Evolutionary conservation across 1,284 basidiomycete genomes (phyloP).

Genomic region (Paramarasmius palmivorus): DNA sequence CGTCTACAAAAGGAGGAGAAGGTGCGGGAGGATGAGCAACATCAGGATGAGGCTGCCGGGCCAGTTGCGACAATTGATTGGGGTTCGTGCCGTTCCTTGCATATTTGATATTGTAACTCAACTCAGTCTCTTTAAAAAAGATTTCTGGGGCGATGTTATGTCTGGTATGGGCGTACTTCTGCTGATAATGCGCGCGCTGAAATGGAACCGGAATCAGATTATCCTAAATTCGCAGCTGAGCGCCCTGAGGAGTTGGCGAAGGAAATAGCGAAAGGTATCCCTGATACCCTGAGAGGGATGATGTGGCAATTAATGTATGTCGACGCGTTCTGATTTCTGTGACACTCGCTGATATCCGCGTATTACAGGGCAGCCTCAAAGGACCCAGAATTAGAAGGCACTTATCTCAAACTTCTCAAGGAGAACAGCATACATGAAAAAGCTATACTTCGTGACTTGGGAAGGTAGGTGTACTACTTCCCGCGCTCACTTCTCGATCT

Average conservation of each 20-base stretch:
- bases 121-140: constrained; percentile 39
- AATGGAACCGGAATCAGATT: constrained; percentile 51
- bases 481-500: background rate
- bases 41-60: too few relatives aligned
- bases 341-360: constrained; percentile 9
- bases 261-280: constrained; percentile 94
- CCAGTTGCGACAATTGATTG: constrained; percentile 64
- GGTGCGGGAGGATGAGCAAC: constrained; percentile 35
- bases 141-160: constrained; percentile 96
- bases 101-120: constrained; percentile 8
- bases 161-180: constrained; percentile 50
- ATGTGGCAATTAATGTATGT: constrained; percentile 96
- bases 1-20: constrained; percentile 54
- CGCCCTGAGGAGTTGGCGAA: constrained; percentile 79
- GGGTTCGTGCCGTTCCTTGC: constrained; percentile 51
- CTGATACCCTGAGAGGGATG: constrained; percentile 85
- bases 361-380: constrained; percentile 79
- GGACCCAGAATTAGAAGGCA: constrained; percentile 82
- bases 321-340: constrained; percentile 10
- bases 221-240: constrained; percentile 80
- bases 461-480: constrained; percentile 48
- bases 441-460: constrained; percentile 88
- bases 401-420: constrained; percentile 85
- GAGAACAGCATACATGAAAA: constrained; percentile 90
- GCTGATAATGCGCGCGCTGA: background rate